These are phyloP conservation scores for Tephrocybe sp. DNA, from an alignment of 768 basidiomycete species.

Conservation along the genomic window DNA sequence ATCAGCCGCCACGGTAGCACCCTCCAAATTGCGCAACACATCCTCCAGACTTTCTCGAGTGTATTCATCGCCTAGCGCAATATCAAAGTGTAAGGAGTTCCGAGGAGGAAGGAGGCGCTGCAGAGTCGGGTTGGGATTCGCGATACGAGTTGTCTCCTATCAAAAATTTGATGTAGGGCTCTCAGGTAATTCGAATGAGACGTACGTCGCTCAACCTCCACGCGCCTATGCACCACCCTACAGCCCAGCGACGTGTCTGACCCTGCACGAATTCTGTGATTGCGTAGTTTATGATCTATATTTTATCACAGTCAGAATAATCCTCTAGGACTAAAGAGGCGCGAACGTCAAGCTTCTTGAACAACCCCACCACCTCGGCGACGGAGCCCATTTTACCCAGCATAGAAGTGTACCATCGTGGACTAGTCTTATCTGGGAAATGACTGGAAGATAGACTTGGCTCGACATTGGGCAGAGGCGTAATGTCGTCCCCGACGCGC, in stretches of 20 bases:
- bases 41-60: slow-evolving; percentile 30
- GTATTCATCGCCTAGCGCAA: slow-evolving; percentile 16
- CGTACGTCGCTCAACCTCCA: slow-evolving; percentile 77
- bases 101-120: slow-evolving; percentile 56
- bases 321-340: not conserved
- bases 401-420: slow-evolving; percentile 92
- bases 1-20: not conserved
- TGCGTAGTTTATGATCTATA: slow-evolving; percentile 83
- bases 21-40: slow-evolving; percentile 6
- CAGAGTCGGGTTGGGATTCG: slow-evolving; percentile 40
- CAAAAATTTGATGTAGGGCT: not conserved
- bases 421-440: not conserved
- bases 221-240: slow-evolving; percentile 81
- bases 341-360: slow-evolving; percentile 39
- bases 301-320: not conserved
- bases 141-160: slow-evolving; percentile 35
- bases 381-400: slow-evolving; percentile 86
- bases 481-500: not conserved
- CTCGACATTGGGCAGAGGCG: no score
- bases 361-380: slow-evolving; percentile 50
- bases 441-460: no score
- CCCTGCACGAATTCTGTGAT: slow-evolving; percentile 85
- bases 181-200: slow-evolving; percentile 6
- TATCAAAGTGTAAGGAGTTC: slow-evolving; percentile 52
- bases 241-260: slow-evolving; percentile 87